Percentiles rank a stretch among this genome's conserved stretches.
phyloP scores from a whole-genome alignment of 2,329 filamentous ascomycete genomes.

The Tolypocladium album region DNA sequence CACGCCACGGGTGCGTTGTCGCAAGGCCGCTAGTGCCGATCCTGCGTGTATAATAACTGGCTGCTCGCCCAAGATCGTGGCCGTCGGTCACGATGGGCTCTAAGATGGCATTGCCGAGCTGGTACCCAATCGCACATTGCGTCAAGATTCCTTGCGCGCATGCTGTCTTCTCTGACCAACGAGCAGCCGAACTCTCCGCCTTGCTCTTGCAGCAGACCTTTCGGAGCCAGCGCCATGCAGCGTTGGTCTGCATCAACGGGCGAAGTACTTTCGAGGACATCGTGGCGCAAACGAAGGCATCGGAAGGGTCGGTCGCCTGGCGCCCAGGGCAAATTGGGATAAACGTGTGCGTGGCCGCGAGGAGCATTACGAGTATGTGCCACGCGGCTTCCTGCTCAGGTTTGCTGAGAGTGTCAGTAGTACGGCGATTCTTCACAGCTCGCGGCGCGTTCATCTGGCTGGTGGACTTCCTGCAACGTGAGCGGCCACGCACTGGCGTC shows the following conservation, averaged over 20 bases:
- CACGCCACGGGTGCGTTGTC: not conserved
- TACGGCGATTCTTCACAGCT: not conserved
- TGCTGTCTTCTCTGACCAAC: not conserved
- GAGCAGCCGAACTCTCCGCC: not conserved
- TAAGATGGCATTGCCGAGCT: not conserved
- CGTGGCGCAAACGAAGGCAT: not conserved
- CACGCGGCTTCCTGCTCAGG: not conserved
- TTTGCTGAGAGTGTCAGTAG: not conserved
- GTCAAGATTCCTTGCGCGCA: not conserved
- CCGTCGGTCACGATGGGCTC: not conserved
- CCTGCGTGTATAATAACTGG: not conserved
- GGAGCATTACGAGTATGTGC: not conserved
- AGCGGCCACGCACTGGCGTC: not conserved
- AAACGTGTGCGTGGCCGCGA: not conserved
- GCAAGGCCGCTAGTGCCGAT: not conserved
- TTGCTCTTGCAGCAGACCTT: not conserved
- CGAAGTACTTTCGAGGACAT: not conserved
- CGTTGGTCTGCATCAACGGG: not conserved
- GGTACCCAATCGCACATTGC: not conserved
- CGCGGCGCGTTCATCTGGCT: not conserved
- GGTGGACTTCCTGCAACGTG: not conserved
- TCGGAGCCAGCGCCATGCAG: not conserved
- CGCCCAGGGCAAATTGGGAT: not conserved
- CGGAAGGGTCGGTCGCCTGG: not conserved
- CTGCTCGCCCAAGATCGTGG: not conserved